phyloP scores from a whole-genome alignment of 2,329 filamentous ascomycete species.

The Aspergillus oerlinghausenensis region DNA sequence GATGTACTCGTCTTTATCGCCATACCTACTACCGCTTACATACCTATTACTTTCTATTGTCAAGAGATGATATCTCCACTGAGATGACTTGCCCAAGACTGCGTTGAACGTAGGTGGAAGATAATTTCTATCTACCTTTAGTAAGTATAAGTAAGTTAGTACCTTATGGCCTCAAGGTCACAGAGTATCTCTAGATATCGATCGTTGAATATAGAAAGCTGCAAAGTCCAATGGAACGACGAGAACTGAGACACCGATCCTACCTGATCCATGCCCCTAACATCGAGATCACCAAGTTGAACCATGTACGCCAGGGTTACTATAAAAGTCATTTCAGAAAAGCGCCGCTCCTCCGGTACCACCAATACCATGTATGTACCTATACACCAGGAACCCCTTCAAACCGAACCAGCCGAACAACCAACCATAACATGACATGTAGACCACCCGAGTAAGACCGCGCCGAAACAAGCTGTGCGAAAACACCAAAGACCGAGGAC shows the following conservation, averaged over 20 bases:
- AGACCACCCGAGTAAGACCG: neutral
- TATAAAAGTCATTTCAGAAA: neutral
- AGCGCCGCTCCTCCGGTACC: neutral
- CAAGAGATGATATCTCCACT: neutral
- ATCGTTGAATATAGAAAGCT: neutral
- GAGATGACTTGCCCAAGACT: neutral
- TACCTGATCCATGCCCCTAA: neutral
- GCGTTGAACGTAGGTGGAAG: neutral
- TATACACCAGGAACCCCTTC: neutral
- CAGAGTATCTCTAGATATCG: neutral
- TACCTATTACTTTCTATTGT: conserved; percentile 1
- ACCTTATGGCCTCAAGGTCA: no score
- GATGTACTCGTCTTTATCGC: neutral
- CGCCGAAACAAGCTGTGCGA: neutral
- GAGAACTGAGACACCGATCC: neutral
- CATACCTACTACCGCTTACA: neutral
- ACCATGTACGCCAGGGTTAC: neutral
- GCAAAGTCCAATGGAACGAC: neutral
- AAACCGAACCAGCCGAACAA: neutral
- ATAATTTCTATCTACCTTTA: neutral
- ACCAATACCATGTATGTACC: neutral
- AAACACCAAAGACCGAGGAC: neutral
- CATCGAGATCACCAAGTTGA: neutral
- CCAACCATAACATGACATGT: neutral
- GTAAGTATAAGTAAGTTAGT: neutral